Base-by-base conservation (phyloP, 495 filamentous ascomycete genomes). In the Endocarpon pusillum region DNA sequence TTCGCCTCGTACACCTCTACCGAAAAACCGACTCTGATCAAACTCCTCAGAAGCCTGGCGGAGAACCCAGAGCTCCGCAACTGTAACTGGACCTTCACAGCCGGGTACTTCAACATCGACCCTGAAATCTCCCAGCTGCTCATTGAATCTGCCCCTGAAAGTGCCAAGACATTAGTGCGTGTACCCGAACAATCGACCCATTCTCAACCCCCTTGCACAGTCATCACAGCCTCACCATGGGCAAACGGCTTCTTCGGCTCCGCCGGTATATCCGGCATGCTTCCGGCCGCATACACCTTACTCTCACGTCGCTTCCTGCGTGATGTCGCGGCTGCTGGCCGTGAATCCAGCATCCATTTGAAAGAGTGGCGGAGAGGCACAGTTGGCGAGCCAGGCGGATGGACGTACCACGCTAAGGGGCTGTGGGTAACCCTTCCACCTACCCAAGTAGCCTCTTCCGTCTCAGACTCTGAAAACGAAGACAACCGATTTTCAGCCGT, bases 351-450 rank as follows among this genome's bases (percentile, higher is more conserved):
- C 3, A 76, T 93, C n/a, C 54, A 69, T 18, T 57, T 99, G 9
- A 76, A 76, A 35, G 89, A 99, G 55, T 99, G 91, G 91, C 67
- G 75, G 25, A 70, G 68, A 25, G 89, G 87, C 3, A 80, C 73
- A 0, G 78, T 92, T 17, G 73, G 75, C 18, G 69, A 83, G 45
- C 72, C 74, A 1, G 77, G 62, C 12, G 91, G 81, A 1, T 99
- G 89, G 89, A 93, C 86, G 0, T 99, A 99, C 49, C 89, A 99
- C 47, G 89, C 89, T 32, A 99, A 99, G 55, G 89, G 89, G 0
- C 61, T 97, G 2, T 97, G 89, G 89, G 66, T 94, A 16, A 83
- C 81, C 0, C 54, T 94, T 9, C 74, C 75, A 0, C 42, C 47
- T 27, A n/a, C n/a, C n/a, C n/a, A n/a, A n/a, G n/a, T n/a, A n/a